Conservation (phyloP, 306 rosid species). For the Corylus heterophylla region DNA sequence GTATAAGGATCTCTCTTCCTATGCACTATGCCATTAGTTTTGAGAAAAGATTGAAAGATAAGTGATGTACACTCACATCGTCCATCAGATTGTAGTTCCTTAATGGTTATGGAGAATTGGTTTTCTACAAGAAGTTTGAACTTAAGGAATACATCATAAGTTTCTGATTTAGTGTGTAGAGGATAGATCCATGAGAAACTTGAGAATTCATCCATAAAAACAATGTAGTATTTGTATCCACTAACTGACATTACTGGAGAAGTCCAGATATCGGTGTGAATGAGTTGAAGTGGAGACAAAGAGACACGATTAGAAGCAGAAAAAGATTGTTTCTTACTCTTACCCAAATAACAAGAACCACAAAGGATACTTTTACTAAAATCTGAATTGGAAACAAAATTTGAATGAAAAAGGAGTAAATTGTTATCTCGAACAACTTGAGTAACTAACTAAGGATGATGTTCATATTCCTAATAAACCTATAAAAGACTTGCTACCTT, state of each 20-base stretch:
- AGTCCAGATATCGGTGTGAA: neutral
- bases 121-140: neutral
- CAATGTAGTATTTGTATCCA: neutral
- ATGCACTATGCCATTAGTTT: neutral
- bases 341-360: neutral
- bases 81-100: neutral
- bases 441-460: neutral
- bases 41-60: neutral
- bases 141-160: neutral
- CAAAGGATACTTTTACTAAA: neutral
- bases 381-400: neutral
- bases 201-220: neutral
- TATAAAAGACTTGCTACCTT: too few relatives aligned
- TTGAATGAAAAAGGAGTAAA: neutral
- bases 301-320: neutral
- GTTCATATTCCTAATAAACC: neutral
- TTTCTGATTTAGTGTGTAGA: neutral
- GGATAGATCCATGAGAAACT: neutral
- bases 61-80: neutral
- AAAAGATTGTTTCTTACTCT: neutral
- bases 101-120: neutral
- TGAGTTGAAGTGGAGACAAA: too few relatives aligned
- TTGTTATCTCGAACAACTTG: neutral
- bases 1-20: neutral
- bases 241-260: neutral